Base-by-base conservation (phyloP, 2,329 filamentous ascomycete genomes). In the Diaporthe velutina region DNA sequence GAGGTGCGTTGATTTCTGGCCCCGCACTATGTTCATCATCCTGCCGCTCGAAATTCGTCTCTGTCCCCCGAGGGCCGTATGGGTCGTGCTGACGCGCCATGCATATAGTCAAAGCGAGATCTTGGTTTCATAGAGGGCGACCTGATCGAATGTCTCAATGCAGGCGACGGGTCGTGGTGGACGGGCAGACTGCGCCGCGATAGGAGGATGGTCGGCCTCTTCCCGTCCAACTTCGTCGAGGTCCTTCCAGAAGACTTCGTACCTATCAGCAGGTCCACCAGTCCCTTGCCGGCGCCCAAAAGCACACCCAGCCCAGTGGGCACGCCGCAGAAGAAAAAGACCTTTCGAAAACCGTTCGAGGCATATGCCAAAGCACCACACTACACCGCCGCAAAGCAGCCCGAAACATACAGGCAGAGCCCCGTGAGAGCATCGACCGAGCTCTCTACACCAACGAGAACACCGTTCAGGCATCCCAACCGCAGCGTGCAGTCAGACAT, bases 141-240 rank as follows among this genome's bases (percentile, higher is more conserved):
- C 84, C 85, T 99, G 78, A 99, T 99, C 83, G 97, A 99, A 90
- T 98, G 96, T 81, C 89, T 99, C 71, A 99, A 99, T 83, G 97
- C 97, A 28, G 97, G 97, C 77, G 97, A 99, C 85, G 97, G 97
- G 70, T 96, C 95, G 61, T 99, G 97, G 97, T 99, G 97, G 97
- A 98, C 96, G 85, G 97, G 97, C 64, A 92, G 96, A 77, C 86
- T 99, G 81, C 94, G 93, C 81, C 92, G 97, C 79, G 97, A 99
- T 85, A 93, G 94, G 83, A 92, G 96, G 81, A 95, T 96, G 80
- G 93, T 98, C 80, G 97, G 97, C 71, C 88, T 97, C 28, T 99
- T 99, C 81, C 97, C 97, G 0, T 98, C 96, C 80, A 99, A 99
- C 85, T 99, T 99, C 81, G 97, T 99, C 81, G 91, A 97, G 82